These are phyloP conservation scores for Pyrus betulifolia DNA, from an alignment of 306 rosid species.

Conservation along the genomic window DNA sequence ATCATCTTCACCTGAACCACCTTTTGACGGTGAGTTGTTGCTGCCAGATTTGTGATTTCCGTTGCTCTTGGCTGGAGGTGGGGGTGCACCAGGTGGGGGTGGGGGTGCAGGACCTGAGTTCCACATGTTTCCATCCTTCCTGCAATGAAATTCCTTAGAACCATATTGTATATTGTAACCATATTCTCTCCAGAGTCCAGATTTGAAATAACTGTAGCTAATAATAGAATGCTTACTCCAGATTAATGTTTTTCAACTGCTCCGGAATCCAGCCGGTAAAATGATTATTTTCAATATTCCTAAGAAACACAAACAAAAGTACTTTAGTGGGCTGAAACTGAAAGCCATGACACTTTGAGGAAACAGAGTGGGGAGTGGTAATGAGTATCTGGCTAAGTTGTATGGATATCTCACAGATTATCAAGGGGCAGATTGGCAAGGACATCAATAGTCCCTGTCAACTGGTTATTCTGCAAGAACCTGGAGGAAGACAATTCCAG, in stretches of 20 bases:
- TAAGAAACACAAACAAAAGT: conserved; percentile 28
- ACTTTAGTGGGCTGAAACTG: neutral
- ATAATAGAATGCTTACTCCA: conserved; percentile 53
- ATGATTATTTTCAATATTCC: conserved; percentile 78
- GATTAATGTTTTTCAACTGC: conserved; percentile 54
- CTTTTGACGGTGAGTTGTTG: conserved; percentile 32
- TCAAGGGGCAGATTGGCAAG: conserved; percentile 84
- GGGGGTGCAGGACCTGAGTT: conserved; percentile 94
- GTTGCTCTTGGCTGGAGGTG: conserved; percentile 49
- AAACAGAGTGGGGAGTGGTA: neutral
- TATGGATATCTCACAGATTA: conserved; percentile 43
- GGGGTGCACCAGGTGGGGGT: conserved; percentile 95
- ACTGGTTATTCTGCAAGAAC: conserved; percentile 81
- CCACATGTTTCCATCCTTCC: conserved; percentile 74
- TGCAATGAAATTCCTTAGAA: conserved; percentile 33
- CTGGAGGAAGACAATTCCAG: conserved; percentile 32
- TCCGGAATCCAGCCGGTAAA: conserved; percentile 93
- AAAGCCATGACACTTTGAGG: neutral
- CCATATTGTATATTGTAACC: conserved; percentile 19
- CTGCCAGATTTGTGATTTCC: conserved; percentile 50
- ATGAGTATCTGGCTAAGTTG: conserved; percentile 9
- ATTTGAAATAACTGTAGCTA: conserved; percentile 4
- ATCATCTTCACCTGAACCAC: conserved; percentile 32
- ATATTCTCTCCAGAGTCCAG: conserved; percentile 6
- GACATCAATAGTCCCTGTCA: conserved; percentile 73